Base-by-base conservation (phyloP, 257 asterid genomes). In the Sherardia arvensis region DNA sequence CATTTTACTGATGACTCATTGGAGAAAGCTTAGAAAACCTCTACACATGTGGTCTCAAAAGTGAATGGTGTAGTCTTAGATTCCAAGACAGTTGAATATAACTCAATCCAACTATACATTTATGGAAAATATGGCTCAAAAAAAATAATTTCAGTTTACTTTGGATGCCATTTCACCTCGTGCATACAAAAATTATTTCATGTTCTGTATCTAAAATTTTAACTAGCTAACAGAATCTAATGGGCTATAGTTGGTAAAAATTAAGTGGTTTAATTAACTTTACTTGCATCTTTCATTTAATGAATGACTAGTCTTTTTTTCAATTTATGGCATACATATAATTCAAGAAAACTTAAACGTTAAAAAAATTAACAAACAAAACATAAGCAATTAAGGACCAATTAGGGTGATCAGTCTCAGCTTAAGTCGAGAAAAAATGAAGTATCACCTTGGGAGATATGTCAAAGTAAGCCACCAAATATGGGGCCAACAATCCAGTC, bases 401-500 rank as follows among this genome's bases (percentile, higher is more conserved):
- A 32, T 29, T n/a, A 0, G 17, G 3, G 12, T 4, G 22, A 2
- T 43, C 15, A n/a, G 4, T 38, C 30, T 23, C 28, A 14, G 4
- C 1, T 23, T 18, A 43, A 6, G 20, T 1, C 51, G 21, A 49
- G 8, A 12, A 30, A 0, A 6, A n/a, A 7, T 32, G 5, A 4
- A 15, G 17, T 2, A 33, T 14, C 77, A 92, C 99, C 97, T 87
- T 97, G 38, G 97, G 96, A 21, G 90, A 79, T 77, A 93, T 85
- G 69, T 93, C 92, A 67, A 93, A 95, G 84, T 87, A 90, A 62
- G 87, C 65, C 67, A 90, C 99, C 72, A 87, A 74, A 81, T 89
- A 96, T 53, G 99, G 99, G 62, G 97, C 94, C 62, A 87, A 78
- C 85, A 93, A 61, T 36, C 99, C 99, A 48, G 72, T 76, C 67